phyloP scores from a whole-genome alignment of 1,284 basidiomycete genomes.

The Marasmius oreades region DNA sequence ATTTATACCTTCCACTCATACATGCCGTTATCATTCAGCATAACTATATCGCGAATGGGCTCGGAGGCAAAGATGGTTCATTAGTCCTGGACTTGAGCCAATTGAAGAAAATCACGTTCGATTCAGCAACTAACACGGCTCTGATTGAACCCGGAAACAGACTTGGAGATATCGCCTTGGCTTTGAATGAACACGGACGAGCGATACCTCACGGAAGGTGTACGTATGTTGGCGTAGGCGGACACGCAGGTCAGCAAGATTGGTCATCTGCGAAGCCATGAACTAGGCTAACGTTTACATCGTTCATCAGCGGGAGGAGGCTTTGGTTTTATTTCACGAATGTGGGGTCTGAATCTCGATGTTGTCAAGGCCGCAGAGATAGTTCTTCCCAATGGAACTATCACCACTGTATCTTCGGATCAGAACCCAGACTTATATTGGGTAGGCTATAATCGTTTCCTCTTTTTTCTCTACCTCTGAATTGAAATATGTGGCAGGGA shows the following conservation, averaged over 20 bases:
- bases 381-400: conserved; percentile 27
- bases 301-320: conserved; percentile 18
- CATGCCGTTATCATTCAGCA: conserved; percentile 1
- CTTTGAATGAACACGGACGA: conserved; percentile 23
- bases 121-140: conserved; percentile 9
- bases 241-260: background rate
- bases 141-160: conserved; percentile 22
- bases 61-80: conserved; percentile 21
- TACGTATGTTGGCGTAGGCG: conserved; percentile 22
- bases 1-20: background rate
- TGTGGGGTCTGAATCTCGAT: conserved; percentile 28
- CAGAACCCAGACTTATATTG: conserved; percentile 28
- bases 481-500: conserved; percentile 13
- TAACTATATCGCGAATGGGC: conserved; percentile 24
- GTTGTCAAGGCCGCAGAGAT: conserved; percentile 22
- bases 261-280: background rate
- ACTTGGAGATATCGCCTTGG: conserved; percentile 25
- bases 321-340: conserved; percentile 22
- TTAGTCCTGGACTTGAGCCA: conserved; percentile 25
- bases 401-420: conserved; percentile 21
- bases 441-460: conserved; percentile 15
- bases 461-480: too few species aligned
- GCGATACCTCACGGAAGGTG: conserved; percentile 28
- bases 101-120: conserved; percentile 19
- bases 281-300: background rate